phyloP scores from a whole-genome alignment of 2,329 filamentous ascomycete genomes.

The Fusarium oligoseptatum region DNA sequence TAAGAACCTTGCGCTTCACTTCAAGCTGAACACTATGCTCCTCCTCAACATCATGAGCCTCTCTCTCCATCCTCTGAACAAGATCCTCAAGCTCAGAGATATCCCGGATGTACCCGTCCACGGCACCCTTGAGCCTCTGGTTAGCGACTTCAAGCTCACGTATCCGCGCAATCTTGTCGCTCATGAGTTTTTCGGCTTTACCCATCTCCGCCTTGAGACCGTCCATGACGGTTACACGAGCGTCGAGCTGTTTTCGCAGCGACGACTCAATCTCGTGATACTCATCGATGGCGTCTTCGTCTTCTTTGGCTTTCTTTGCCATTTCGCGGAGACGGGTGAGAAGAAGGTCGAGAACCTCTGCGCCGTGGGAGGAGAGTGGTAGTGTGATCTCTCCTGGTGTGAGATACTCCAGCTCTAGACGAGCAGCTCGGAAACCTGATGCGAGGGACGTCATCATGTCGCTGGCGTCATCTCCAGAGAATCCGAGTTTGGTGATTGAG shows the following conservation, averaged over 20 bases:
- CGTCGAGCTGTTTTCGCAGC: conserved; percentile 68
- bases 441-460: conserved; percentile 64
- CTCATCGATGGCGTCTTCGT: conserved; percentile 70
- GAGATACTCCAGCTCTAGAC: conserved; percentile 73
- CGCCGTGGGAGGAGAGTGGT: conserved; percentile 65
- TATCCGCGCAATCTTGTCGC: conserved; percentile 56
- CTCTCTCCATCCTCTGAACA: conserved; percentile 62
- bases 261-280: conserved; percentile 69
- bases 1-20: conserved; percentile 50
- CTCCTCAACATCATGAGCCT: conserved; percentile 49
- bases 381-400: conserved; percentile 69
- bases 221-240: conserved; percentile 66
- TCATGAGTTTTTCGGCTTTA: conserved; percentile 51
- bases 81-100: conserved; percentile 66
- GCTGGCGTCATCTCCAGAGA: conserved; percentile 60
- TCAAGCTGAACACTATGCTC: conserved; percentile 53
- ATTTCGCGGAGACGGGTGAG: conserved; percentile 64
- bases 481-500: conserved; percentile 64
- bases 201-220: conserved; percentile 58
- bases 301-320: conserved; percentile 59
- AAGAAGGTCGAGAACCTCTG: conserved; percentile 68
- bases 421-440: conserved; percentile 66
- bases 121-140: conserved; percentile 64
- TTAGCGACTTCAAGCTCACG: conserved; percentile 64
- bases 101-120: conserved; percentile 67